phyloP scores from a whole-genome alignment of 306 rosid species.

The Dalbergia oliveri region DNA sequence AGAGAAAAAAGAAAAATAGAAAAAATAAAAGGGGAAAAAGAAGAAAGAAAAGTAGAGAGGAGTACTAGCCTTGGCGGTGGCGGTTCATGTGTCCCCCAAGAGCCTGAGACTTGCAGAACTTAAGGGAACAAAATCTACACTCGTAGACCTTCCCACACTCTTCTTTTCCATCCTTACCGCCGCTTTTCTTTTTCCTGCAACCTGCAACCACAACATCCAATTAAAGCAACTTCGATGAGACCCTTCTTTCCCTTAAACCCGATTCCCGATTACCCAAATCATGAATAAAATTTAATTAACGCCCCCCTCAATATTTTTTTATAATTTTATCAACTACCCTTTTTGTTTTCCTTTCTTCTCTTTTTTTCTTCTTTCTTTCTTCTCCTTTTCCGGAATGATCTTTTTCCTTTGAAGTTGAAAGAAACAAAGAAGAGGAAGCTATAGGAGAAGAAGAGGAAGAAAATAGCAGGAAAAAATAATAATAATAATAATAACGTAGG shows the following conservation, averaged over 20 bases:
- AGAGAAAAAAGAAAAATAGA: too few species aligned
- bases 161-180: conserved; percentile 81
- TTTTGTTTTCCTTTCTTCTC: neutral
- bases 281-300: conserved; percentile 2
- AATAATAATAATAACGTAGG: neutral
- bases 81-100: conserved; percentile 99
- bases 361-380: neutral
- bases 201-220: conserved; percentile 64
- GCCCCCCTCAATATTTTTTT: neutral
- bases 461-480: neutral
- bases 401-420: neutral
- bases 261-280: conserved; percentile 49
- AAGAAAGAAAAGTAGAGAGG: neutral
- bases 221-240: conserved; percentile 51
- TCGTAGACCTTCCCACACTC: conserved; percentile 92
- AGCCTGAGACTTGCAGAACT: conserved; percentile 99
- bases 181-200: conserved; percentile 85
- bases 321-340: neutral
- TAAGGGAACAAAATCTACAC: conserved; percentile 99
- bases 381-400: conserved; percentile 19
- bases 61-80: conserved; percentile 91
- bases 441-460: neutral
- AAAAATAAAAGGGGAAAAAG: too few species aligned
- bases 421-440: neutral
- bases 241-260: conserved; percentile 46